A percentile compares a stretch with the other conserved stretches of the same genome.
Conservation (phyloP, 345 rosid genomes). For the Eucalyptus brandiana region DNA sequence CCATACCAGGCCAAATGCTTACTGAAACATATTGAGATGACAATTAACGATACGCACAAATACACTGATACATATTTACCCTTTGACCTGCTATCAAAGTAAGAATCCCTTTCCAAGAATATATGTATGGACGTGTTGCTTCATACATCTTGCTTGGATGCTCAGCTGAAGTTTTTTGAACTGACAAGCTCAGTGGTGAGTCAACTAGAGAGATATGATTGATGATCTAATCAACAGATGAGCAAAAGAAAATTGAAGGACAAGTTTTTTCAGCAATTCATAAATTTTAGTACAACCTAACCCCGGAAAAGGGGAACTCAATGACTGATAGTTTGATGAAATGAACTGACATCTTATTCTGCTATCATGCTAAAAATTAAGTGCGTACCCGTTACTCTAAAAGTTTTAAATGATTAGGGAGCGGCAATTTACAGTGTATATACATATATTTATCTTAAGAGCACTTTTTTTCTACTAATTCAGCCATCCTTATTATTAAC, state of each 20-base stretch:
- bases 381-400: background rate
- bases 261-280: background rate
- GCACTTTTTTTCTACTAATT: background rate
- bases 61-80: background rate
- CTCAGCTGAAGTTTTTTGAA: background rate
- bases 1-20: background rate
- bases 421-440: background rate
- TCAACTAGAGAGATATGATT: background rate
- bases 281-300: background rate
- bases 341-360: background rate
- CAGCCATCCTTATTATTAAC: background rate
- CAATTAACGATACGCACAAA: background rate
- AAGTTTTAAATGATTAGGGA: background rate
- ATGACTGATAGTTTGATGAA: background rate
- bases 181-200: background rate
- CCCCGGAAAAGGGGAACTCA: background rate
- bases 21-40: background rate
- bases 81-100: background rate
- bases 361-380: background rate
- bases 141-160: background rate
- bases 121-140: background rate
- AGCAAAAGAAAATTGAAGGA: background rate
- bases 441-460: background rate
- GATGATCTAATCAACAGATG: background rate
- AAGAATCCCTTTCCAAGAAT: background rate